Evolutionary conservation across 768 basidiomycete genomes (phyloP).

Genomic region (Tubosaeta sp.): DNA sequence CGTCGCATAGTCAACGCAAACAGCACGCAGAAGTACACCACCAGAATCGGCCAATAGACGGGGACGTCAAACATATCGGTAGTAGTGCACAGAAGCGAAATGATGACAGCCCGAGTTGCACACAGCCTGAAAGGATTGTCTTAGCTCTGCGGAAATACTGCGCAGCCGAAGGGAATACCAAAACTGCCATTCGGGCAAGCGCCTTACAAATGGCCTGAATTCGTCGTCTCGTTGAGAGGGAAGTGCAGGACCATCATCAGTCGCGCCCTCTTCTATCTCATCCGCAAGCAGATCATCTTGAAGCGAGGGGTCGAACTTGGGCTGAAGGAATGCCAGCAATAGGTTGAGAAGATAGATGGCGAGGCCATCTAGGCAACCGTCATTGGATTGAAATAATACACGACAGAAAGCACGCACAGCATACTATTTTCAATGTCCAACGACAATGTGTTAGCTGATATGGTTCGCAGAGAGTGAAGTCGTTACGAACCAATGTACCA

Average conservation of each 20-base stretch:
- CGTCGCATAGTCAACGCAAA: slow-evolving; percentile 94
- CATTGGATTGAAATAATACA: background rate
- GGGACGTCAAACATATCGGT: slow-evolving; percentile 91
- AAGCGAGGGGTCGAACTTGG: slow-evolving; percentile 94
- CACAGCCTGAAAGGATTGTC: slow-evolving; percentile 62
- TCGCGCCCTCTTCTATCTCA: slow-evolving; percentile 91
- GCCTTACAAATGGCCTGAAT: slow-evolving; percentile 93
- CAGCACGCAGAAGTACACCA: slow-evolving; percentile 94
- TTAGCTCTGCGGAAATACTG: slow-evolving; percentile 1
- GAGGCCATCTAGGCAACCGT: slow-evolving; percentile 59
- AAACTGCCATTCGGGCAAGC: slow-evolving; percentile 96
- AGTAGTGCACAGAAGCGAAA: slow-evolving; percentile 77
- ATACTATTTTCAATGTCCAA: slow-evolving; percentile 39
- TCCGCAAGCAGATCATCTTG: slow-evolving; percentile 91
- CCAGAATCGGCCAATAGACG: slow-evolving; percentile 98
- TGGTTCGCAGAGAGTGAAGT: background rate
- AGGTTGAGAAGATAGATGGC: slow-evolving; percentile 96
- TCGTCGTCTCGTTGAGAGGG: slow-evolving; percentile 83
- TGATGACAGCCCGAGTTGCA: slow-evolving; percentile 79
- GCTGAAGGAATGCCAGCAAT: slow-evolving; percentile 95
- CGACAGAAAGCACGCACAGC: slow-evolving; percentile 50
- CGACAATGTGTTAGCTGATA: background rate
- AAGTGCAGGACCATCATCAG: slow-evolving; percentile 51
- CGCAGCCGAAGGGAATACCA: slow-evolving; percentile 50
- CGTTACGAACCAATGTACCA: slow-evolving; percentile 84